phyloP scores from a whole-genome alignment of 305 asterid genomes.

The Fraxinus greggii region DNA sequence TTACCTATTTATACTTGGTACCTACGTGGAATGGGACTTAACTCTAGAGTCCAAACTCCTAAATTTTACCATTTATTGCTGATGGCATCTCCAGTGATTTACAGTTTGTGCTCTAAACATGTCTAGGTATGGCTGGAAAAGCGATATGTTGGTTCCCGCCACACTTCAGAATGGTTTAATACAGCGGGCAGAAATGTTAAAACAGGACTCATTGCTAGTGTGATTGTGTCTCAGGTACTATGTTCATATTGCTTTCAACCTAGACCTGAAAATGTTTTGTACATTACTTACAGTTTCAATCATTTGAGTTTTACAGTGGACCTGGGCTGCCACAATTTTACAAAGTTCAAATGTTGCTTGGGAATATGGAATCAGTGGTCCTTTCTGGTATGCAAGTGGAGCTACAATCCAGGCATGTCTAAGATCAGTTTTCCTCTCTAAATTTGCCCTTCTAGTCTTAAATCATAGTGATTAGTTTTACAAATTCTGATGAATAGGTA shows the following conservation, averaged over 20 bases:
- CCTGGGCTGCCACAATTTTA: slow-evolving; percentile 95
- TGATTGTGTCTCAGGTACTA: slow-evolving; percentile 83
- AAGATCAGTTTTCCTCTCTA: neutral
- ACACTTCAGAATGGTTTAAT: slow-evolving; percentile 93
- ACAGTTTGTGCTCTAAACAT: neutral
- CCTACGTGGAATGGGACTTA: neutral
- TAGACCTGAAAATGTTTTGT: neutral
- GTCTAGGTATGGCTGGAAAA: slow-evolving; percentile 86
- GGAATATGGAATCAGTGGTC: slow-evolving; percentile 92
- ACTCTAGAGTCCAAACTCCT: neutral
- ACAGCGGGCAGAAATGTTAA: slow-evolving; percentile 91
- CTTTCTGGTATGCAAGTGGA: slow-evolving; percentile 96
- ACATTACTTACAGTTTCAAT: neutral
- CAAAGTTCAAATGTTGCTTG: slow-evolving; percentile 96
- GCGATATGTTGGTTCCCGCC: slow-evolving; percentile 80
- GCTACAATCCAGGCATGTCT: slow-evolving; percentile 80
- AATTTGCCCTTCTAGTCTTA: neutral
- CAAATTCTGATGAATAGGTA: slow-evolving; percentile 39
- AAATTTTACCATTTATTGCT: neutral
- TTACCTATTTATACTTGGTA: neutral
- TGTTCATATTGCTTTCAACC: neutral
- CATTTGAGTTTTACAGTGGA: slow-evolving; percentile 59
- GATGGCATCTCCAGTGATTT: neutral
- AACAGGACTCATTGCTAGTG: slow-evolving; percentile 93
- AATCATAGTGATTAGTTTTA: neutral